These are phyloP conservation scores for Tephrocybe rancida DNA, from an alignment of 768 basidiomycete genomes.

Conservation along the genomic window DNA sequence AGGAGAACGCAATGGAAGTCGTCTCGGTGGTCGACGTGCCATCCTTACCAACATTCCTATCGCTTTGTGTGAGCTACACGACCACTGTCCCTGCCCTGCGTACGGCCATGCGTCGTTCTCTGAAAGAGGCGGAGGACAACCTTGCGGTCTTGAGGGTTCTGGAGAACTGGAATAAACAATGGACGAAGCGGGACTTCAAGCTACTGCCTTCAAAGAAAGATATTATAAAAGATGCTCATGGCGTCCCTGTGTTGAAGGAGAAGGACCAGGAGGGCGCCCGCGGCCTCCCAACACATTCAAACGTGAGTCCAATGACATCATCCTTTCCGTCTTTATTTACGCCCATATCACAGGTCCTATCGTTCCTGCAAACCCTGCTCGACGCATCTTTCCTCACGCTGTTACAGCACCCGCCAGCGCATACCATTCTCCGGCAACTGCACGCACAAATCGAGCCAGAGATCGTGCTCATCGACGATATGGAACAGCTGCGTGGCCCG, in stretches of 20 bases:
- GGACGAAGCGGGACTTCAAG: conserved; percentile 34
- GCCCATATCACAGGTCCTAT: conserved; percentile 43
- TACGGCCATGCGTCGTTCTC: conserved; percentile 48
- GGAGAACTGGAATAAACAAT: conserved; percentile 49
- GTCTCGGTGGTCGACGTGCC: conserved; percentile 28
- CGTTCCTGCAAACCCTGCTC: conserved; percentile 65
- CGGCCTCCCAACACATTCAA: conserved; percentile 43
- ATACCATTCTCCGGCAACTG: conserved; percentile 51
- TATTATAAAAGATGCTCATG: conserved; percentile 40
- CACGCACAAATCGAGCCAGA: conserved; percentile 57
- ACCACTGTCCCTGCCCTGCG: conserved; percentile 45
- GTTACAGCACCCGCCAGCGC: conserved; percentile 63
- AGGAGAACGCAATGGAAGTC: conserved; percentile 45
- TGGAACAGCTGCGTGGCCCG: conserved; percentile 60
- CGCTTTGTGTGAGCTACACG: conserved; percentile 36
- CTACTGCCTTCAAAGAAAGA: conserved; percentile 43
- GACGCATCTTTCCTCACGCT: conserved; percentile 74
- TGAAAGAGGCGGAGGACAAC: conserved; percentile 54
- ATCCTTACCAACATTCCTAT: conserved; percentile 37
- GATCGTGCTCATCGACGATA: conserved; percentile 46
- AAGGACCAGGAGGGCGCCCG: conserved; percentile 23
- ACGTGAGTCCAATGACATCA: conserved; percentile 29
- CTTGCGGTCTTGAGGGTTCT: conserved; percentile 46
- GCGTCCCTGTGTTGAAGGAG: conserved; percentile 36
- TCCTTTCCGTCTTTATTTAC: conserved; percentile 1